Percentiles rank a stretch among this genome's conserved stretches.
These are phyloP conservation scores for Cytospora leucostoma DNA, from an alignment of 2,329 filamentous ascomycete species.

Conservation along the genomic window DNA sequence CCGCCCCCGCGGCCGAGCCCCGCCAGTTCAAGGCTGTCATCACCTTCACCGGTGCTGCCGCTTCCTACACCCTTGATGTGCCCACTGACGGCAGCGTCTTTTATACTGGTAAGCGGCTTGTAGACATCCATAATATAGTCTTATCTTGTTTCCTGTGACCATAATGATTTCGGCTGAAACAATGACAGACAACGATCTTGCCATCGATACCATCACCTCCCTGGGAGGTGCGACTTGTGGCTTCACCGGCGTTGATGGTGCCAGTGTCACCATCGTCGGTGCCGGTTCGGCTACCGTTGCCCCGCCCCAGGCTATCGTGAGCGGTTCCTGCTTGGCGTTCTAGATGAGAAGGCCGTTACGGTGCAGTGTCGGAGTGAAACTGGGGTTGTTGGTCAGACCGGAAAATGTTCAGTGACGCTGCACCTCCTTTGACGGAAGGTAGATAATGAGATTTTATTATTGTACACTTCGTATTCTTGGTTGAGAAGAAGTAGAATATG, in stretches of 20 bases:
- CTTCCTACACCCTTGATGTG: slow-evolving; percentile 12
- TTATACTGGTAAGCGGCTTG: slow-evolving; percentile 7
- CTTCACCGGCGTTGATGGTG: neutral
- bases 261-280: slow-evolving; percentile 10
- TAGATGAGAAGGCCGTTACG: neutral
- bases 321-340: slow-evolving; percentile 9
- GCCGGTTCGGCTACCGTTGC: slow-evolving; percentile 6
- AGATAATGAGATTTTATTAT: too few relatives aligned
- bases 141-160: neutral
- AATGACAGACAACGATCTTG: slow-evolving; percentile 11
- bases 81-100: slow-evolving; percentile 4
- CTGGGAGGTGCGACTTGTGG: slow-evolving; percentile 9
- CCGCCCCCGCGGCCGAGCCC: slow-evolving; percentile 13
- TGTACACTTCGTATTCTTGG: too few relatives aligned
- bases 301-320: slow-evolving; percentile 13
- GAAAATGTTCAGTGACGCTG: too few relatives aligned
- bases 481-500: too few relatives aligned
- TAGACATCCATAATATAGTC: neutral
- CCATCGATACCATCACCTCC: slow-evolving; percentile 15
- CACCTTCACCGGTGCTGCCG: slow-evolving; percentile 16
- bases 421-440: too few relatives aligned
- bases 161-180: neutral
- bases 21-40: slow-evolving; percentile 18
- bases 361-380: neutral
- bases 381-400: neutral